Conservation (phyloP, 2,329 filamentous ascomycete genomes). For the Ramichloridium luteum region DNA sequence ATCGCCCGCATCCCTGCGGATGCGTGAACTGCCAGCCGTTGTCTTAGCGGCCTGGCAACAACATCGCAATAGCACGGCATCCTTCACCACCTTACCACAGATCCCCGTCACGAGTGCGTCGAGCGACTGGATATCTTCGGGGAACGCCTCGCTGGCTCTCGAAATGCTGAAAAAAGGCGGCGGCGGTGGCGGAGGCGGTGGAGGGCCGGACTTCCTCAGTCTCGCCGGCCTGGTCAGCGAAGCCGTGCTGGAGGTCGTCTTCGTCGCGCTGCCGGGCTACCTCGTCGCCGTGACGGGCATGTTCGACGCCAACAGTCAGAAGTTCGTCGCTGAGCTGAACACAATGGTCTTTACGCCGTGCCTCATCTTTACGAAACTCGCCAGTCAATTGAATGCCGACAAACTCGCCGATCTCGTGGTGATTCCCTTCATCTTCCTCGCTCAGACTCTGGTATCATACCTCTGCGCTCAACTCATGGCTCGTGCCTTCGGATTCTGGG, state of each 20-base stretch:
- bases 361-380: slow-evolving; percentile 93
- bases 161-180: slow-evolving; percentile 27
- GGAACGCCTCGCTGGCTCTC: slow-evolving; percentile 10
- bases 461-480: slow-evolving; percentile 58
- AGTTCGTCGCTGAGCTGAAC: slow-evolving; percentile 92
- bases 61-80: too few relatives aligned
- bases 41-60: slow-evolving; percentile 30
- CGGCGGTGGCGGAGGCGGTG: slow-evolving; percentile 22
- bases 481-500: slow-evolving; percentile 58
- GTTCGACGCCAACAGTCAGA: slow-evolving; percentile 92
- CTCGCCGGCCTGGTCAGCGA: slow-evolving; percentile 80
- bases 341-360: slow-evolving; percentile 94
- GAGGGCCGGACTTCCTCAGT: slow-evolving; percentile 54
- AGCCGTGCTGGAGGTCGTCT: slow-evolving; percentile 88
- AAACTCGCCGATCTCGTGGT: slow-evolving; percentile 83
- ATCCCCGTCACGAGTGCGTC: slow-evolving; percentile 36
- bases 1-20: slow-evolving; percentile 35
- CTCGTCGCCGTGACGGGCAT: slow-evolving; percentile 80
- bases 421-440: slow-evolving; percentile 85
- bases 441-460: slow-evolving; percentile 83
- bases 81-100: slow-evolving; percentile 17
- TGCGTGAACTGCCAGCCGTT: slow-evolving; percentile 18
- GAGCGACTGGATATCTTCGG: background rate
- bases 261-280: slow-evolving; percentile 87
- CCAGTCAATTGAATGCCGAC: slow-evolving; percentile 81